These are phyloP conservation scores for Tetrapisispora nanseiensis DNA, from an alignment of 805 yeast species.

Conservation along the genomic window DNA sequence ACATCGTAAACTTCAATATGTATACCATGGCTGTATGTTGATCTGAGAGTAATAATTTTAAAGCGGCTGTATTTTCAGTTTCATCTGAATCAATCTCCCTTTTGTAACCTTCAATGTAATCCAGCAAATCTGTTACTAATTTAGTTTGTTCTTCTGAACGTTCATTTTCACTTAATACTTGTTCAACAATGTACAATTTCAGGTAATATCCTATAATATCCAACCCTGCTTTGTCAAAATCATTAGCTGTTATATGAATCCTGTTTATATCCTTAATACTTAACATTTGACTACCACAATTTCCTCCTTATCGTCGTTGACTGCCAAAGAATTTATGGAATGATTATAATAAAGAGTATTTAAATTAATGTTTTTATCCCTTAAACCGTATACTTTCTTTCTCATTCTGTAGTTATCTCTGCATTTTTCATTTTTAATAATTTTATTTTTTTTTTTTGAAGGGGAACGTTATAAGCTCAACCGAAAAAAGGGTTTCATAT, in stretches of 20 bases:
- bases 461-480: no score
- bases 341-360: background rate
- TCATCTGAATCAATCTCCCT: conserved; percentile 19
- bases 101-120: conserved; percentile 56
- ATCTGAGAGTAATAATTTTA: conserved; percentile 41
- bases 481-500: no score
- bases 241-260: conserved; percentile 15
- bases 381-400: no score
- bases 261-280: conserved; percentile 4
- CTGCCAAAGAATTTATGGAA: background rate
- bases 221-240: conserved; percentile 19
- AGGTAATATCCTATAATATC: conserved; percentile 25
- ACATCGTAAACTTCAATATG: conserved; percentile 46
- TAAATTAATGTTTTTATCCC: background rate
- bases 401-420: background rate
- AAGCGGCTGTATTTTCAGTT: conserved; percentile 26
- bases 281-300: background rate
- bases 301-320: background rate
- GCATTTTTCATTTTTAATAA: no score
- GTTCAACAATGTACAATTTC: conserved; percentile 59
- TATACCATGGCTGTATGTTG: conserved; percentile 49
- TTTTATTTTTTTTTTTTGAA: no score
- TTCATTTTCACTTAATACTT: conserved; percentile 55
- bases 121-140: conserved; percentile 54
- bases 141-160: conserved; percentile 44